Base-by-base conservation (phyloP, 305 asterid species). In the Galium porrigens region DNA sequence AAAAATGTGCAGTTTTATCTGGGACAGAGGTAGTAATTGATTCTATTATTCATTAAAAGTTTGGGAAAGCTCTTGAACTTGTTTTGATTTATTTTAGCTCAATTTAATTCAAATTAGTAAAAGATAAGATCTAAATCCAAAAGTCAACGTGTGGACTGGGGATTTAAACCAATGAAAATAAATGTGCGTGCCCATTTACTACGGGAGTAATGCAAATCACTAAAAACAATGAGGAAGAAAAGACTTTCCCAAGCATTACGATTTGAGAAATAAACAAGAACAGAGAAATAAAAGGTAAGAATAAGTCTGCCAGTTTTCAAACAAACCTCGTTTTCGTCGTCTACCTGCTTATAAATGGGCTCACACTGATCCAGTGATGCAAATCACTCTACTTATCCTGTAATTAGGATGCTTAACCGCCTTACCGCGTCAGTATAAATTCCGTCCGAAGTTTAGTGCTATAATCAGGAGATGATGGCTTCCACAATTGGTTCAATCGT, bases 401-500 rank as follows among this genome's bases (percentile, higher is more conserved):
- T 11, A 9, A 41, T 39, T 39, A 39, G 46, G 48, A 41, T 42
- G 49, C 49, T 10, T 42, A 42, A 42, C 14, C 15, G 48, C 48
- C 48, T 41, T 10, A 3, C n/a, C 6, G 51, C 51, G 51, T 12
- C n/a, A 12, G 51, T 4, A 11, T 44, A 44, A 44, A 11, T 44
- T 44, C 51, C 51, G 51, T 44, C 51, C 42, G 42, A 36, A 7
- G 42, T 7, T 8, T 7, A 36, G 42, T 41, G 48, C 4, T 34
- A 4, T 37, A 53, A 11, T 70, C 33, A 22, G 57, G 65, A 17
- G 52, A 41, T 20, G 81, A 89, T 86, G 95, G 82, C 82, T 63
- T 89, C 95, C 61, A 65, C 80, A 72, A 69, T 80, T 68, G 84
- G 82, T 74, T 95, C 82, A 73, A 74, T 92, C 72, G 75, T 78